These are phyloP conservation scores for Stylonectria norvegica DNA, from an alignment of 2,329 filamentous ascomycete genomes.

Conservation along the genomic window DNA sequence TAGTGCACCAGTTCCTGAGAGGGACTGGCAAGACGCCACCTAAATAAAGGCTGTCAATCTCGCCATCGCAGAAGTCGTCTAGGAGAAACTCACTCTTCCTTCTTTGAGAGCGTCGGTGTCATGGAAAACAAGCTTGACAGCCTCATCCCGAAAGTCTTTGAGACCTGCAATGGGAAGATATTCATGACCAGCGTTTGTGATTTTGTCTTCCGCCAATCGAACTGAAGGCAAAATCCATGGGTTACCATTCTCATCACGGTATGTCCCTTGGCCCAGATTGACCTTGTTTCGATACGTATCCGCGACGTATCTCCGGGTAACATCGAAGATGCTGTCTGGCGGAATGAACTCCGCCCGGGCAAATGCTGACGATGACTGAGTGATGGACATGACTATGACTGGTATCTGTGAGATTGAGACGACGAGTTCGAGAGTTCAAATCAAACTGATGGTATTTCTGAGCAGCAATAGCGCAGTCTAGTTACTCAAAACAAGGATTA, in stretches of 20 bases:
- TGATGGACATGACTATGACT: neutral
- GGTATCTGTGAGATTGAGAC: neutral
- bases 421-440: neutral
- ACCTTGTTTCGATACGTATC: constrained; percentile 33
- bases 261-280: constrained; percentile 38
- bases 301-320: constrained; percentile 31
- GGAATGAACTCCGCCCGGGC: constrained; percentile 23
- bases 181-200: constrained; percentile 31
- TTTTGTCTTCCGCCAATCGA: constrained; percentile 17
- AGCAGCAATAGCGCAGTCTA: no score
- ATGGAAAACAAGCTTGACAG: constrained; percentile 31
- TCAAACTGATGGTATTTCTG: no score
- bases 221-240: constrained; percentile 40
- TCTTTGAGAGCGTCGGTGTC: constrained; percentile 25
- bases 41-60: neutral
- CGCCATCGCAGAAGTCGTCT: rapidly evolving
- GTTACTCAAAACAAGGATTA: no score
- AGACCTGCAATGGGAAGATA: constrained; percentile 37
- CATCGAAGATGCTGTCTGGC: constrained; percentile 34
- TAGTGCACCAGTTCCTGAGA: constrained; percentile 41
- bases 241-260: constrained; percentile 36
- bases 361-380: constrained; percentile 15
- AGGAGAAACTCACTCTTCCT: constrained; percentile 24
- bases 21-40: constrained; percentile 36
- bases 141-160: constrained; percentile 30